Percentiles rank a stretch among this genome's conserved stretches.
Evolutionary conservation across 495 filamentous ascomycete species (phyloP).

Genomic region (Penicillium steckii): DNA sequence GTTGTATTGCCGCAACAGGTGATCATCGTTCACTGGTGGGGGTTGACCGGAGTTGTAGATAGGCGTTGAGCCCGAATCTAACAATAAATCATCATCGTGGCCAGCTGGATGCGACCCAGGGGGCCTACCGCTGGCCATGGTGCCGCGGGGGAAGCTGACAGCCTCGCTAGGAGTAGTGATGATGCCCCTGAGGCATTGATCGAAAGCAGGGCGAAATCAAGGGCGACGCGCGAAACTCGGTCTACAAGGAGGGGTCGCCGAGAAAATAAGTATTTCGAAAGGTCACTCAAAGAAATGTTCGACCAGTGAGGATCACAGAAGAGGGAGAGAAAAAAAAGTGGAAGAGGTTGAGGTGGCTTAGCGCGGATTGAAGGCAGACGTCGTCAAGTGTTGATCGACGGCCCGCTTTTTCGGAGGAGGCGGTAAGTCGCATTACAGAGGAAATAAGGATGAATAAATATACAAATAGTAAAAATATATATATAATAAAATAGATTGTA

Average conservation of each 20-base stretch:
- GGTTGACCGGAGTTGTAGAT: constrained; percentile 69
- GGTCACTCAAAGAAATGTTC: neutral
- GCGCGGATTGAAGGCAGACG: constrained; percentile 25
- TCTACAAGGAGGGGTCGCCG: constrained; percentile 4
- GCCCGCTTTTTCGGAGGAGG: constrained; percentile 27
- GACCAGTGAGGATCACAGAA: neutral
- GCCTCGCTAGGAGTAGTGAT: constrained; percentile 30
- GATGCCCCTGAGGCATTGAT: constrained; percentile 50
- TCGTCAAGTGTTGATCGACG: constrained; percentile 18
- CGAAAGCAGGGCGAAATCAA: constrained; percentile 5
- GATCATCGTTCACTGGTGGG: constrained; percentile 73
- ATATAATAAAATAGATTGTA: neutral
- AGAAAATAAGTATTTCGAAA: too few relatives aligned
- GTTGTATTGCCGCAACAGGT: constrained; percentile 67
- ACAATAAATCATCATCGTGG: constrained; percentile 69
- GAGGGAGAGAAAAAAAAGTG: constrained; percentile 6
- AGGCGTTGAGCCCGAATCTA: constrained; percentile 64
- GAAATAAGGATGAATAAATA: neutral
- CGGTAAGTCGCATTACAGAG: constrained; percentile 17
- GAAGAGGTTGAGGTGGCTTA: constrained; percentile 25
- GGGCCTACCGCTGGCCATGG: constrained; percentile 63
- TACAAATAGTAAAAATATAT: neutral
- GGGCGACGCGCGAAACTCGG: constrained; percentile 2
- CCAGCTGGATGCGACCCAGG: constrained; percentile 58
- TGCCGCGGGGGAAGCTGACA: constrained; percentile 41